Evolutionary conservation across 2,329 filamentous ascomycete species (phyloP).

Genomic region (Alternaria ethzedia): DNA sequence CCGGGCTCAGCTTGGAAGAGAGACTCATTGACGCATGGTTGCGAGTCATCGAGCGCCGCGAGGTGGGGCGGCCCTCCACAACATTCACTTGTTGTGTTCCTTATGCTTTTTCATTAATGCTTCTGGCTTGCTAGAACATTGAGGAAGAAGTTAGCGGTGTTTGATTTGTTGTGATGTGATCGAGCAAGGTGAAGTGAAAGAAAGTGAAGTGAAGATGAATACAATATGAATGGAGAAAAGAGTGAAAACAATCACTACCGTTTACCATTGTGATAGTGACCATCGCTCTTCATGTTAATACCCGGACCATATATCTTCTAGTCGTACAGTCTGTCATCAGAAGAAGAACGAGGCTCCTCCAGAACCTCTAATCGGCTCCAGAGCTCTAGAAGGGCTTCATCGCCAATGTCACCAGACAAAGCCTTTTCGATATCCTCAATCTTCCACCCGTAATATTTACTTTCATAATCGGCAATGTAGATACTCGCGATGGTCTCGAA

Average conservation of each 20-base stretch:
- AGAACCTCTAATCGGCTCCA: background rate
- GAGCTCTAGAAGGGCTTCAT: background rate
- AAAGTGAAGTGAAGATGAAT: background rate
- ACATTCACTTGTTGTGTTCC: background rate
- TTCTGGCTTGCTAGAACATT: slow-evolving; percentile 6
- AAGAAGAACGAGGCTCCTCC: background rate
- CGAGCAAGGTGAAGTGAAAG: background rate
- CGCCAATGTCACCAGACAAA: background rate
- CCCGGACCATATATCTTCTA: background rate
- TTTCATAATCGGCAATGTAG: background rate
- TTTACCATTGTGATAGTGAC: background rate
- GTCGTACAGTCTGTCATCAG: background rate
- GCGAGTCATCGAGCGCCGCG: slow-evolving; percentile 9
- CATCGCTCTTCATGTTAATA: background rate
- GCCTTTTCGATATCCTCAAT: background rate
- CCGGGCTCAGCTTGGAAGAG: background rate
- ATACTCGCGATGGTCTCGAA: background rate
- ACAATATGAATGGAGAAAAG: background rate
- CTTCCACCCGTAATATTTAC: background rate
- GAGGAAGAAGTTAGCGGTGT: slow-evolving; percentile 3
- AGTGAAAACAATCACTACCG: background rate
- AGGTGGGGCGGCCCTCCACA: slow-evolving; percentile 1
- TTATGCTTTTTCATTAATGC: slow-evolving; percentile 8
- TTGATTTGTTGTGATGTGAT: background rate
- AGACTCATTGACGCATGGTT: background rate